These are phyloP conservation scores for Clonostachys sp. DNA, from an alignment of 2,329 filamentous ascomycete genomes.

Conservation along the genomic window DNA sequence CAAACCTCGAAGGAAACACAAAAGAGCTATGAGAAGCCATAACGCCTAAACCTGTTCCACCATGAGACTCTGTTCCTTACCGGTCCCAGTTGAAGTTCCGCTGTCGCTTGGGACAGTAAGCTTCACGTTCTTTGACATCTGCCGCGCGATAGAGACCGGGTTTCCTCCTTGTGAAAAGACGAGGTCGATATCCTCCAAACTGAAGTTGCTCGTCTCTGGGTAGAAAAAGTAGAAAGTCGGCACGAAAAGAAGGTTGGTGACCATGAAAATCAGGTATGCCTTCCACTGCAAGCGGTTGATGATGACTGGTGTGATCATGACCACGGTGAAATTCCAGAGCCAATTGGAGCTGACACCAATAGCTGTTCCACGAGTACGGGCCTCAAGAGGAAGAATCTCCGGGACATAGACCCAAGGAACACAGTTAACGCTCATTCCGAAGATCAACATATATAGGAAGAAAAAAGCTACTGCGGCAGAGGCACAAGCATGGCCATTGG, in stretches of 20 bases:
- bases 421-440: neutral
- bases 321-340: constrained; percentile 8
- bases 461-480: neutral
- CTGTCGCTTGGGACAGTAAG: too few relatives aligned
- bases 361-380: neutral
- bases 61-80: too few relatives aligned
- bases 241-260: constrained; percentile 38
- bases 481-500: neutral
- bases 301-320: constrained; percentile 27
- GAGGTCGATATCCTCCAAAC: too few relatives aligned
- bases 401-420: neutral
- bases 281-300: constrained; percentile 40
- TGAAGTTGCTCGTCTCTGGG: constrained; percentile 18
- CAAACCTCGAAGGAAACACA: too few relatives aligned
- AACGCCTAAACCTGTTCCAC: too few relatives aligned
- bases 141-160: too few relatives aligned
- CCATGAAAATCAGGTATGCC: constrained; percentile 47
- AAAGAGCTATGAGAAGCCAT: too few relatives aligned
- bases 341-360: neutral
- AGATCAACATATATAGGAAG: neutral
- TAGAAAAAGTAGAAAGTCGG: constrained; percentile 44
- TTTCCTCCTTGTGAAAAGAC: too few relatives aligned
- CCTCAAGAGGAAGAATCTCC: neutral
- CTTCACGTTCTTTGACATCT: too few relatives aligned
- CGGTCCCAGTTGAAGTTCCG: too few relatives aligned